phyloP scores from a whole-genome alignment of 371 early-diverging fungal species.

The Mucor ambiguus region DNA sequence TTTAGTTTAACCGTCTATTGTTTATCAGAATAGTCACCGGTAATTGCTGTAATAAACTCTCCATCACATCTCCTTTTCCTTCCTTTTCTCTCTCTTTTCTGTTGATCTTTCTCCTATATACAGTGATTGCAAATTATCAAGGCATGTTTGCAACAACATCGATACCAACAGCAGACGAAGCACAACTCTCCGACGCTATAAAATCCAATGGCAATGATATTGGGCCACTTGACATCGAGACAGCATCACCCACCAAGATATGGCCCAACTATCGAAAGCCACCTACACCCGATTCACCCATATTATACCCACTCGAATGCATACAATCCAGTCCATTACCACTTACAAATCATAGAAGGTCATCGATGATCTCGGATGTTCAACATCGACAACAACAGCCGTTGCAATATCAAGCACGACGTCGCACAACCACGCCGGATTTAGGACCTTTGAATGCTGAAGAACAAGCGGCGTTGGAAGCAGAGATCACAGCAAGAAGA shows the following conservation, averaged over 20 bases:
- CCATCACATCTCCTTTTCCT: background rate
- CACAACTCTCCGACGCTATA: constrained; percentile 1
- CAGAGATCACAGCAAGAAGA: constrained; percentile 43
- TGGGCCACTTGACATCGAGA: background rate
- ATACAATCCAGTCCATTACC: constrained; percentile 18
- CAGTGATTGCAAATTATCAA: background rate
- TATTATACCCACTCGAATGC: constrained; percentile 9
- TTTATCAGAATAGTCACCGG: background rate
- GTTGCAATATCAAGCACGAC: background rate
- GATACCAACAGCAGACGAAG: background rate
- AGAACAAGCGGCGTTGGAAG: constrained; percentile 39
- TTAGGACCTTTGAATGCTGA: constrained; percentile 40
- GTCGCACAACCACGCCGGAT: constrained; percentile 29
- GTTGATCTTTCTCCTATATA: background rate
- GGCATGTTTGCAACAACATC: background rate
- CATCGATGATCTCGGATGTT: constrained; percentile 1
- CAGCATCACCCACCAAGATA: background rate
- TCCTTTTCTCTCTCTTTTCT: background rate
- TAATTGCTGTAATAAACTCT: background rate
- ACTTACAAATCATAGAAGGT: background rate
- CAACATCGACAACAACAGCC: background rate
- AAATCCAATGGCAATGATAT: background rate
- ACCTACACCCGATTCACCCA: background rate
- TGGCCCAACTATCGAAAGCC: background rate
- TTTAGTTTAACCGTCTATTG: background rate